Conservation (phyloP, 306 rosid species). For the Pyrus communis region DNA sequence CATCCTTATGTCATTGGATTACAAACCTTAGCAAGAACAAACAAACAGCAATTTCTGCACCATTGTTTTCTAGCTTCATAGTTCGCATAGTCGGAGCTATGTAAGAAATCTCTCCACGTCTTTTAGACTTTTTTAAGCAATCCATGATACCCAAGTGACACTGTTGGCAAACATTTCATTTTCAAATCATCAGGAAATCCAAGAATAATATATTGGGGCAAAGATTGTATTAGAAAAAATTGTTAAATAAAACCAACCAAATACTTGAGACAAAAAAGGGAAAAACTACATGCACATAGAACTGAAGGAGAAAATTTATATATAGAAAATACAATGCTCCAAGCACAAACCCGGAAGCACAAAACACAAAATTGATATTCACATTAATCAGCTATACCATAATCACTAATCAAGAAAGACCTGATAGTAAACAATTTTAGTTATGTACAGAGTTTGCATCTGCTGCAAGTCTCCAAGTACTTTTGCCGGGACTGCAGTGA, state of each 20-base stretch:
- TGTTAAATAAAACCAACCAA: neutral
- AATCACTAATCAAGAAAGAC: neutral
- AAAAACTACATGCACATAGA: neutral
- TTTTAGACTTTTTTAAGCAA: slow-evolving; percentile 14
- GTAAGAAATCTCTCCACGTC: slow-evolving; percentile 21
- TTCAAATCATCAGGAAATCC: slow-evolving; percentile 29
- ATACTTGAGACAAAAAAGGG: neutral
- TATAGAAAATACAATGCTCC: neutral
- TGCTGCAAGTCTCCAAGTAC: slow-evolving; percentile 81
- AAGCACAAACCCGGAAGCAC: neutral
- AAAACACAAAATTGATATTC: neutral
- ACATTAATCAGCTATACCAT: too few species aligned
- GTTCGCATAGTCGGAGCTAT: slow-evolving; percentile 7
- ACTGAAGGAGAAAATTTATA: neutral
- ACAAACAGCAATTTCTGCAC: slow-evolving; percentile 27
- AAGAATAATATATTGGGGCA: slow-evolving; percentile 7
- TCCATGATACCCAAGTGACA: slow-evolving; percentile 30
- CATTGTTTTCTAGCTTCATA: slow-evolving; percentile 17
- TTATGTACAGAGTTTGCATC: slow-evolving; percentile 76
- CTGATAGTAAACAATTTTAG: slow-evolving; percentile 8
- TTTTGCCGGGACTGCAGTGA: slow-evolving; percentile 78
- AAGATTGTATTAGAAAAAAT: neutral
- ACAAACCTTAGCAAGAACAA: slow-evolving; percentile 30
- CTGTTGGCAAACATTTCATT: slow-evolving; percentile 23
- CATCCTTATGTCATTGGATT: slow-evolving; percentile 27